Evolutionary conservation across 306 rosid genomes (phyloP), one percentile per base, ranked within the genome.

Genomic region (Lathyrus tuberosus): DNA sequence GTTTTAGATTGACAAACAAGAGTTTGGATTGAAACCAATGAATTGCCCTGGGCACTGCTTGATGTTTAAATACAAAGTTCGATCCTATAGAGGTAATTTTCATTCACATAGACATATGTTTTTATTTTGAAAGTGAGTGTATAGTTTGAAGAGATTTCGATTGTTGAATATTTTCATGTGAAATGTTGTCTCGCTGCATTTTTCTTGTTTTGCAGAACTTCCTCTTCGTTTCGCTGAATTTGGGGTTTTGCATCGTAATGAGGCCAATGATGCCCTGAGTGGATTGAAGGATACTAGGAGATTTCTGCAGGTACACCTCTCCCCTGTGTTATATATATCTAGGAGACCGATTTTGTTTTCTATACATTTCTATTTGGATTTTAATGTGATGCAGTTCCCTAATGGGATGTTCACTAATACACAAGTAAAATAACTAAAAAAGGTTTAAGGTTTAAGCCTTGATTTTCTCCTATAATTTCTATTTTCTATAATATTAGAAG

Each of bases 21-120:
- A 93, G 76, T 93, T 88, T 82, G 98, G 98, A 72, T 64, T 93
- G 86, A 93, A 93, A 81, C 97, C 98, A 30, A 93, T 86, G 97
- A 93, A 93, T 81, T 90, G 98, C 83, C 97, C 96, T 0, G 98
- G 97, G 24, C 98, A 93, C 69, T 93, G 98, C 83, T 79, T 93
- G 79, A 85, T 90, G 90, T 93, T 90, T 78, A 88, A 93, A 68
- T 96, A 90, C 63, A 82, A 94, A 82, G 97, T 90, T 76, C 96
- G 94, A 43, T 93, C 97, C 12, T 93, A 93, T 67, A 86, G 94
- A 82, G 97, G 96, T 87, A 75, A 63, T 69, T 40, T 72, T 43
- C 57, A 52, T 54, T 70, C 28, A 7, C 53, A 24, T 30, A 5
- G 51, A 54, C 17, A 69, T 17, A 35, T n/a, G n/a, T n/a, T n/a